Percentiles rank a stretch among this genome's conserved stretches.
phyloP scores from a whole-genome alignment of 305 asterid genomes.

The Fraxinus sp. region DNA sequence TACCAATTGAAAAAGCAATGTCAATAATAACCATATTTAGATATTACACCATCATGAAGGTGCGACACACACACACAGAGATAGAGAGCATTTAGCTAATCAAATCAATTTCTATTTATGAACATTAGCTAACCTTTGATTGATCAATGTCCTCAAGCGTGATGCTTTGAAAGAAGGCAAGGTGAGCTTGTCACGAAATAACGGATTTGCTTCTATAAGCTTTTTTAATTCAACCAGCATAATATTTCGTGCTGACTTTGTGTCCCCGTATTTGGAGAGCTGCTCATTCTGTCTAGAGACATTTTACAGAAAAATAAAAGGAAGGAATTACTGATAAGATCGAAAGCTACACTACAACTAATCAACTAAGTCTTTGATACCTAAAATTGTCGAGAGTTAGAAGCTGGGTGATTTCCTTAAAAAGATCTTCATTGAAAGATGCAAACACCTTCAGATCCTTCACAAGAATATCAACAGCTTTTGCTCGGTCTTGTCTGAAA shows the following conservation, averaged over 20 bases:
- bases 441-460: conserved; percentile 91
- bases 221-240: conserved; percentile 89
- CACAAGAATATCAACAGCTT: conserved; percentile 91
- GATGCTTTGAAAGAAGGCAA: conserved; percentile 82
- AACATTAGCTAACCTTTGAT: conserved; percentile 68
- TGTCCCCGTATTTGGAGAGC: conserved; percentile 87
- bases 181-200: conserved; percentile 84
- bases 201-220: conserved; percentile 90
- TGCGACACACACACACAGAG: neutral
- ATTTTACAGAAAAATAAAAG: conserved; percentile 20
- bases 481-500: conserved; percentile 80
- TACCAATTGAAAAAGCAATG: neutral
- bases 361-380: conserved; percentile 36
- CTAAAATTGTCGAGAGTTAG: conserved; percentile 93
- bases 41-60: neutral
- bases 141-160: conserved; percentile 84
- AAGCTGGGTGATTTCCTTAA: conserved; percentile 88
- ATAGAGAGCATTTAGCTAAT: conserved; percentile 1
- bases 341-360: neutral
- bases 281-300: conserved; percentile 87
- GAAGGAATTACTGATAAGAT: neutral
- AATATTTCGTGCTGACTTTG: conserved; percentile 80
- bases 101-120: neutral
- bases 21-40: neutral
- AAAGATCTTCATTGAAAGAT: conserved; percentile 86